These are phyloP conservation scores for Stereocaulon alpinum DNA, from an alignment of 495 filamentous ascomycete species.

Conservation along the genomic window DNA sequence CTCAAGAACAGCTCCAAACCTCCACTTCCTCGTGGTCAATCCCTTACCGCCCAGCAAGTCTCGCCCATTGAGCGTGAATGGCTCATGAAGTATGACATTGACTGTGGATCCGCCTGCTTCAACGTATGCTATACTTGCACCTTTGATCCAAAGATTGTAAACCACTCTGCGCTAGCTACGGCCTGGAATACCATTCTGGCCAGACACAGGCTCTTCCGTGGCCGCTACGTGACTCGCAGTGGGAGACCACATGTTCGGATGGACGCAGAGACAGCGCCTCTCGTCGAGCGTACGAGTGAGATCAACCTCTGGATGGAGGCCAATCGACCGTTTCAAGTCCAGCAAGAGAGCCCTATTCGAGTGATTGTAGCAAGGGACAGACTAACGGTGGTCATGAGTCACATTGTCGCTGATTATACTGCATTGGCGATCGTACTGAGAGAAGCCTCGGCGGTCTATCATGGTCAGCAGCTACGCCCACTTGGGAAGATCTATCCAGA, in stretches of 20 bases:
- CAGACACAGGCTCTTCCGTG: constrained; percentile 16
- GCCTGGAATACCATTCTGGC: constrained; percentile 20
- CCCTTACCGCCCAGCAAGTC: too few relatives aligned
- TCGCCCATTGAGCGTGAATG: constrained; percentile 21
- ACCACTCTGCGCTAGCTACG: constrained; percentile 3
- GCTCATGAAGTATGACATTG: constrained; percentile 23
- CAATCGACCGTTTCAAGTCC: constrained; percentile 20
- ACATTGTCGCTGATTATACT: constrained; percentile 27
- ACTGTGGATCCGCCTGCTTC: constrained; percentile 18
- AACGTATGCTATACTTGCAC: constrained; percentile 17
- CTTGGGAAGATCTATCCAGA: too few relatives aligned
- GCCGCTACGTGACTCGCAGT: not conserved
- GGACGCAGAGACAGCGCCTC: not conserved
- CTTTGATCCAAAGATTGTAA: constrained; percentile 15
- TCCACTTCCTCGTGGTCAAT: too few relatives aligned
- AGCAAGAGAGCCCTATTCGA: constrained; percentile 15
- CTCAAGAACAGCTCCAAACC: too few relatives aligned
- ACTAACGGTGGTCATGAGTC: constrained; percentile 22
- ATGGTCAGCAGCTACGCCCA: too few relatives aligned
- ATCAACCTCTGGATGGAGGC: not conserved
- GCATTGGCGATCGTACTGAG: constrained; percentile 21
- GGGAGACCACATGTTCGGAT: not conserved
- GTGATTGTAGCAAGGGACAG: constrained; percentile 14
- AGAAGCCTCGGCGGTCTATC: constrained; percentile 22
- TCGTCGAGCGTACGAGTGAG: not conserved